A percentile compares a stretch with the other conserved stretches of the same genome.
phyloP scores from a whole-genome alignment of 176 grass and related monocot species.

The Musa schizocarpa region DNA sequence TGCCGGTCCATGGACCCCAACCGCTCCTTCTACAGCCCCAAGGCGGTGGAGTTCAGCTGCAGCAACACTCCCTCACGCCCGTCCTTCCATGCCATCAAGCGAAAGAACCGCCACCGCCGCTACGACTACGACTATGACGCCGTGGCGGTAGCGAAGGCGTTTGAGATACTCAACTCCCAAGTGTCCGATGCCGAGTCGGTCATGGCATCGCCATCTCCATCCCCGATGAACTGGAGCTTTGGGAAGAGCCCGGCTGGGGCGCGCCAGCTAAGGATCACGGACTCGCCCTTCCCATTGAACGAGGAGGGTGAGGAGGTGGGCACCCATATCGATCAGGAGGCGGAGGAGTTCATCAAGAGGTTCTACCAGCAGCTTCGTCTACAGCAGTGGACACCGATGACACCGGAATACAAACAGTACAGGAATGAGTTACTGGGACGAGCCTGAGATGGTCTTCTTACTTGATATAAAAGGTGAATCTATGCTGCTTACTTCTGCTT shows the following conservation, averaged over 20 bases:
- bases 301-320: constrained; percentile 44
- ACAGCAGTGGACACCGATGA: constrained; percentile 37
- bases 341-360: constrained; percentile 51
- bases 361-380: constrained; percentile 69
- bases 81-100: constrained; percentile 1
- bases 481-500: not conserved
- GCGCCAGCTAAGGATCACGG: constrained; percentile 70
- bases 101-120: constrained; percentile 21
- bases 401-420: not conserved
- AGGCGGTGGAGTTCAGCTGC: constrained; percentile 93
- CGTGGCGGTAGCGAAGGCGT: constrained; percentile 41
- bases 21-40: constrained; percentile 28
- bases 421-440: not conserved
- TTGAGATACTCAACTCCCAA: constrained; percentile 49
- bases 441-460: not conserved
- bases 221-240: constrained; percentile 15
- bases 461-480: not conserved
- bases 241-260: constrained; percentile 50
- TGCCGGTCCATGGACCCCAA: constrained; percentile 33
- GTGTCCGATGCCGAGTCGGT: not conserved
- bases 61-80: constrained; percentile 64
- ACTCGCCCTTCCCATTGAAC: constrained; percentile 57
- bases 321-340: constrained; percentile 36
- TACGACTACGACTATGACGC: constrained; percentile 59
- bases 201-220: too few relatives aligned